These are phyloP conservation scores for Mycothermus thermophilus DNA, from an alignment of 495 filamentous ascomycete species.

Conservation along the genomic window DNA sequence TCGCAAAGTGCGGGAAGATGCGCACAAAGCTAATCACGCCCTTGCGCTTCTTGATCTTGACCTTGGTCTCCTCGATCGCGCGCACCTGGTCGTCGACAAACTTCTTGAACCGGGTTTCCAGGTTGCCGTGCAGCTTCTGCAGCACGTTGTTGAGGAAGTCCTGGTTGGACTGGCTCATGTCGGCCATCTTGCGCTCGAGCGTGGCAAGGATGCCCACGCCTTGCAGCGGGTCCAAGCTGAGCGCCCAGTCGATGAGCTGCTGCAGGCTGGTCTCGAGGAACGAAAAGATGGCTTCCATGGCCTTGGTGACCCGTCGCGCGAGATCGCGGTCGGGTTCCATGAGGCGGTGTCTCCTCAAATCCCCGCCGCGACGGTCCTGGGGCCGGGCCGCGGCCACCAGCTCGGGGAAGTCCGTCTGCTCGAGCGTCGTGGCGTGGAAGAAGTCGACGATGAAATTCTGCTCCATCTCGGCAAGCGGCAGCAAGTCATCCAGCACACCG, in stretches of 20 bases:
- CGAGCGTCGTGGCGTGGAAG: constrained; percentile 74
- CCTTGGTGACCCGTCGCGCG: constrained; percentile 60
- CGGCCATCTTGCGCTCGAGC: constrained; percentile 61
- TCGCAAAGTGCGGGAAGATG: constrained; percentile 74
- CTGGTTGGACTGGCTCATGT: constrained; percentile 76
- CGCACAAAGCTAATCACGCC: constrained; percentile 90
- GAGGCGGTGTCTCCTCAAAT: constrained; percentile 54
- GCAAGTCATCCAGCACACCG: constrained; percentile 60
- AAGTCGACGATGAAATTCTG: constrained; percentile 92
- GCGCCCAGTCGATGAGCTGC: constrained; percentile 68
- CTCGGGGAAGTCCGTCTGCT: constrained; percentile 68
- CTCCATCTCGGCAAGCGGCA: constrained; percentile 70
- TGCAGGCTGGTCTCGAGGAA: constrained; percentile 72
- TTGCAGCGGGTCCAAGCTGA: constrained; percentile 74
- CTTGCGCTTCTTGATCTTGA: constrained; percentile 96
- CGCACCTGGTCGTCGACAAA: constrained; percentile 92
- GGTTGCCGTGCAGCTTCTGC: constrained; percentile 61
- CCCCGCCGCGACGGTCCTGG: constrained; percentile 49
- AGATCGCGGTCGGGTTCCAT: constrained; percentile 77
- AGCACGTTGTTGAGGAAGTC: constrained; percentile 73
- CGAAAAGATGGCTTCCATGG: constrained; percentile 77
- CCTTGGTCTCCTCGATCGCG: constrained; percentile 96
- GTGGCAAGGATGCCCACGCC: constrained; percentile 73
- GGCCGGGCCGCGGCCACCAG: constrained; percentile 52
- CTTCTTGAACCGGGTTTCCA: constrained; percentile 64